Percentiles rank a stretch among this genome's conserved stretches.
Conservation (phyloP, 1,139 yeast genomes). For the Geotrichum siamense region DNA sequence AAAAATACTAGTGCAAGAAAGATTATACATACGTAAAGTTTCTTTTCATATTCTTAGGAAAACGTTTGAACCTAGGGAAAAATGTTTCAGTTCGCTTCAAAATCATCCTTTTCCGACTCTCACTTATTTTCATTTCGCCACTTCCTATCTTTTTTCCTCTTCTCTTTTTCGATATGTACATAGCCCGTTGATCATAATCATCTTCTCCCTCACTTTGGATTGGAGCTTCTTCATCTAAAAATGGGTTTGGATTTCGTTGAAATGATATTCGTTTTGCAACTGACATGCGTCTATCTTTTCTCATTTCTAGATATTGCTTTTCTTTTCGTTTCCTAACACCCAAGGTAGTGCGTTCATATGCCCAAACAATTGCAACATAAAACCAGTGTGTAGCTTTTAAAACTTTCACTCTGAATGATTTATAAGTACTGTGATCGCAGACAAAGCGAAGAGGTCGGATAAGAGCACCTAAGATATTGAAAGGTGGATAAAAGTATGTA, state of each 20-base stretch:
- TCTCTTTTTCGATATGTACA: not conserved
- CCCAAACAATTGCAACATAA: conserved; percentile 25
- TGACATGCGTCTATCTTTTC: conserved; percentile 11
- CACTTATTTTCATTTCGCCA: not conserved
- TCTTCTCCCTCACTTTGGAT: not conserved
- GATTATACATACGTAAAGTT: not conserved
- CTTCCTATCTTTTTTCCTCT: not conserved
- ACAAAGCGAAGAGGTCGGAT: conserved; percentile 30
- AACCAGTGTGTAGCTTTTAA: conserved; percentile 32
- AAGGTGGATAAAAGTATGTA: conserved; percentile 34
- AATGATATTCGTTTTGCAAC: conserved; percentile 9
- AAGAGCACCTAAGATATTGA: conserved; percentile 28
- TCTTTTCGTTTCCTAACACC: conserved; percentile 8
- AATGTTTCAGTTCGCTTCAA: conserved; percentile 14
- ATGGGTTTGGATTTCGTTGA: conserved; percentile 4
- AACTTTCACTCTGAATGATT: conserved; percentile 25
- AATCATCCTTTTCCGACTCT: not conserved
- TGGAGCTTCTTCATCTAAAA: not conserved
- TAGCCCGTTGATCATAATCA: conserved; percentile 4
- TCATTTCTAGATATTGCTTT: conserved; percentile 6
- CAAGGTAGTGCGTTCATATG: conserved; percentile 23
- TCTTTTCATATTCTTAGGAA: conserved; percentile 7
- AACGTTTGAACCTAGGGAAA: conserved; percentile 13
- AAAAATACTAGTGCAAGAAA: too few relatives aligned
- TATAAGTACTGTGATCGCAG: conserved; percentile 25